Evolutionary conservation across 352 stramenopile species (phyloP), one percentile per base, ranked within the genome.

Genomic region (Salisapilia sapeloensis): DNA sequence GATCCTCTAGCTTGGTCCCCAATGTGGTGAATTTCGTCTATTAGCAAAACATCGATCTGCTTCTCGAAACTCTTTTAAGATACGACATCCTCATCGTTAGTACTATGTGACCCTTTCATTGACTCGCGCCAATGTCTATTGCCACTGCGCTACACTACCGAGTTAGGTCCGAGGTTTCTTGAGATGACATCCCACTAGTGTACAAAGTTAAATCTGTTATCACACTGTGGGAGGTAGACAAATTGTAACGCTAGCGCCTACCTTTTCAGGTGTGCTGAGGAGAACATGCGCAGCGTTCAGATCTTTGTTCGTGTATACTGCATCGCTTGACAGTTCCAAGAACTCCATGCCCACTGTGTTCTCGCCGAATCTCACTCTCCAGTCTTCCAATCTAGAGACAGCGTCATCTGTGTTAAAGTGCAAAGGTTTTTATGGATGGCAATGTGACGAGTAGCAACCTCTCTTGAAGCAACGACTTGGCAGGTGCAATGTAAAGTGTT

Each of bases 21-120:
- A 33, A 67, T 60, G 27, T 63, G 55, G 13, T 67, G 51, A n/a
- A 56, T 49, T 26, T 67, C 58, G 31, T 72, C 58, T 3, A 72
- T 17, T 13, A 67, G 16, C 1, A 67, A 37, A n/a, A 54, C 16
- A 4, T 22, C 18, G 6, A 58, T 17, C 11, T 18, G 28, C 6
- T 16, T 15, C 4, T 40, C 23, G 7, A 44, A 11, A 11, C 22
- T 41, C 49, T 57, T 20, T 10, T 28, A 14, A 34, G 11, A 4
- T 26, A 53, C n/a, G n/a, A n/a, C n/a, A n/a, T n/a, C n/a, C n/a
- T n/a, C n/a, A n/a, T n/a, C n/a, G n/a, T n/a, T n/a, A n/a, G n/a
- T n/a, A n/a, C n/a, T n/a, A n/a, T n/a, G n/a, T n/a, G n/a, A n/a
- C n/a, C n/a, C n/a, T n/a, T n/a, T n/a, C n/a, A n/a, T n/a, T n/a